Evolutionary conservation across 768 basidiomycete species (phyloP), one percentile per base, ranked within the genome.

Genomic region (Russula sp.): DNA sequence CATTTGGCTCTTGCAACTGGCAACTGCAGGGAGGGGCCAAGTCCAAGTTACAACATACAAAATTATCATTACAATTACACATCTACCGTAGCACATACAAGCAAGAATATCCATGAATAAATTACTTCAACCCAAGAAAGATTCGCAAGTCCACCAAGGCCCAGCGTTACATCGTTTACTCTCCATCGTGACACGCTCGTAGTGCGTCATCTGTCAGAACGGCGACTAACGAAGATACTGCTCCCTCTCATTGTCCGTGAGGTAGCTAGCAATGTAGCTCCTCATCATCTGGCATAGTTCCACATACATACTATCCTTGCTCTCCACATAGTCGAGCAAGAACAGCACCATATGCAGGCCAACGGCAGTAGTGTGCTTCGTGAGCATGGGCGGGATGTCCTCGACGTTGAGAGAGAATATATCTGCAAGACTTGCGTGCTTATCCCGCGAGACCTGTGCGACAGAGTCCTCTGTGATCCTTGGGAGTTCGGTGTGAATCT

Each of bases 361-460:
- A 11, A 63, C 45, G 1, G 51, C 60, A 2, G 29, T 46, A 8
- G 41, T 29, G 9, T 65, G 55, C 1, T 13, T 57, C 20, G 18
- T 1, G 25, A 29, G 34, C 49, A 65, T 20, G 13, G 50, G 45
- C 3, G 64, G 64, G 34, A 65, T 63, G 20, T 65, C 64, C n/a
- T 65, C 60, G 4, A 61, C 49, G 2, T 32, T 20, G 22, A 65
- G 49, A 18, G 56, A 53, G 34, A 58, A 65, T 14, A 41, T 41
- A n/a, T 34, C 60, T 0, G 60, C 64, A 18, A 62, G 54, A 22
- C 41, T 47, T n/a, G 16, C 34, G 25, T 65, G 61, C 25, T 54
- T 58, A 3, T 63, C 57, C 20, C 51, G 61, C 9, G 61, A 63
- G n/a, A 58, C 45, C n/a, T 63, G 61, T 22, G 22, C 51, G n/a